Evolutionary conservation across 1,139 yeast genomes (phyloP).

Genomic region (Lodderomyces elongisporus): DNA sequence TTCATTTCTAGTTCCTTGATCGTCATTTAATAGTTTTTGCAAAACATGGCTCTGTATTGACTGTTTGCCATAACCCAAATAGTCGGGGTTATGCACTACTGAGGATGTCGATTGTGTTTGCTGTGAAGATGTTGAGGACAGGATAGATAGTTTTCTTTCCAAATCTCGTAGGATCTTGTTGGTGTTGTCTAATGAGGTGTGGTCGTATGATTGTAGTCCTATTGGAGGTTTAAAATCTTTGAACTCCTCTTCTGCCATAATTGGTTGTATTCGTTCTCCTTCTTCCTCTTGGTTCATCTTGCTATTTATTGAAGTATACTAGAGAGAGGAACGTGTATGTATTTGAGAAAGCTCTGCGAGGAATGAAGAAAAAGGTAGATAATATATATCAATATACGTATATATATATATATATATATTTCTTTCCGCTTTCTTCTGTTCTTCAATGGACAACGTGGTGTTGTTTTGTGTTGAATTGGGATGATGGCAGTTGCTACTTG

Average conservation of each 20-base stretch:
- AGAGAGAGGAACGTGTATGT: no score
- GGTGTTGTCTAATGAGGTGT: conserved; percentile 17
- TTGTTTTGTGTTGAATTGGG: no score
- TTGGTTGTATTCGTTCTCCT: background rate
- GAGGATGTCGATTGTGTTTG: conserved; percentile 20
- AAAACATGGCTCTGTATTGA: conserved; percentile 29
- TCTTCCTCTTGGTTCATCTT: background rate
- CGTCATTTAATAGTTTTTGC: conserved; percentile 20
- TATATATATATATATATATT: no score
- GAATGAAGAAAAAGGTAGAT: no score
- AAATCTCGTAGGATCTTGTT: conserved; percentile 24
- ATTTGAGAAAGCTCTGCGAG: no score
- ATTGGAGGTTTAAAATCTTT: background rate
- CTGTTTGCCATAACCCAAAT: conserved; percentile 27
- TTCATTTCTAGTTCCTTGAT: no score
- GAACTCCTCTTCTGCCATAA: background rate
- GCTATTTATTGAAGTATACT: no score
- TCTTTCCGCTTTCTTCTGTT: no score
- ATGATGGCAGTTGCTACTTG: no score
- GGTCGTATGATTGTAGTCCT: background rate
- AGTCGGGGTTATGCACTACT: conserved; percentile 27
- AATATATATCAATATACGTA: no score
- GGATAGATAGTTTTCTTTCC: conserved; percentile 29
- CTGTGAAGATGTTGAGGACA: conserved; percentile 15
- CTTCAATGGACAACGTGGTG: no score